Conservation (phyloP, 2,329 filamentous ascomycete species). For the Hyphodiscus sp. region DNA sequence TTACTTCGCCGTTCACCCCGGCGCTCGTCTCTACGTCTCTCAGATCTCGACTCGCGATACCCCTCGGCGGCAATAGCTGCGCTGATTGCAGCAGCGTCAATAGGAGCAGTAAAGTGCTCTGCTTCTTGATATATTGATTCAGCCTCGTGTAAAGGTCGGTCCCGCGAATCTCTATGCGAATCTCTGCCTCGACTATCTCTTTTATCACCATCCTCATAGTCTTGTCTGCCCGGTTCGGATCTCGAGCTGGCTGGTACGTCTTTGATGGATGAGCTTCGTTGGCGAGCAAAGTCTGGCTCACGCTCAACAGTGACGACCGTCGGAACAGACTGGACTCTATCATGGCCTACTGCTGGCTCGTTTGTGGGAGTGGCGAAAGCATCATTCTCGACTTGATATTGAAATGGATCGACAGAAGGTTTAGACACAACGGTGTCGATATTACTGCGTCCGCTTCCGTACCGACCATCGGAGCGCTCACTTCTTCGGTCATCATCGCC, state of each 20-base stretch:
- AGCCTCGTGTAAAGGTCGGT: constrained; percentile 34
- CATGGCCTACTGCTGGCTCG: constrained; percentile 11
- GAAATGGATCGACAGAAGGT: constrained; percentile 46
- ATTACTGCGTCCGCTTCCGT: constrained; percentile 18
- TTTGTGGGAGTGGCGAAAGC: constrained; percentile 43
- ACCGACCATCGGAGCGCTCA: constrained; percentile 15
- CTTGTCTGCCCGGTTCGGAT: constrained; percentile 13
- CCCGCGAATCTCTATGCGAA: constrained; percentile 10
- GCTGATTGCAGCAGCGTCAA: constrained; percentile 40
- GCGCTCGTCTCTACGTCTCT: constrained; percentile 33
- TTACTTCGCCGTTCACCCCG: constrained; percentile 26
- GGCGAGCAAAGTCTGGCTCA: constrained; percentile 37
- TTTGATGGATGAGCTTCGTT: constrained; percentile 22
- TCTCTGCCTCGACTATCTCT: constrained; percentile 8
- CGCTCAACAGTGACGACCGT: constrained; percentile 47
- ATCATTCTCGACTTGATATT: constrained; percentile 49
- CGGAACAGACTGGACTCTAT: constrained; percentile 28
- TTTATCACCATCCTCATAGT: constrained; percentile 10
- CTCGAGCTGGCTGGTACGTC: constrained; percentile 10
- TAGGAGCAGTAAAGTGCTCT: constrained; percentile 42
- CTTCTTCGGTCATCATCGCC: constrained; percentile 13
- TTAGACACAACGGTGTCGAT: constrained; percentile 26
- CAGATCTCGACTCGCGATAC: constrained; percentile 24
- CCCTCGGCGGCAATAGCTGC: constrained; percentile 35
- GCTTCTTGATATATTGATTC: constrained; percentile 40